These are phyloP conservation scores for Colletotrichum coccodes DNA, from an alignment of 2,329 filamentous ascomycete genomes.

Conservation along the genomic window DNA sequence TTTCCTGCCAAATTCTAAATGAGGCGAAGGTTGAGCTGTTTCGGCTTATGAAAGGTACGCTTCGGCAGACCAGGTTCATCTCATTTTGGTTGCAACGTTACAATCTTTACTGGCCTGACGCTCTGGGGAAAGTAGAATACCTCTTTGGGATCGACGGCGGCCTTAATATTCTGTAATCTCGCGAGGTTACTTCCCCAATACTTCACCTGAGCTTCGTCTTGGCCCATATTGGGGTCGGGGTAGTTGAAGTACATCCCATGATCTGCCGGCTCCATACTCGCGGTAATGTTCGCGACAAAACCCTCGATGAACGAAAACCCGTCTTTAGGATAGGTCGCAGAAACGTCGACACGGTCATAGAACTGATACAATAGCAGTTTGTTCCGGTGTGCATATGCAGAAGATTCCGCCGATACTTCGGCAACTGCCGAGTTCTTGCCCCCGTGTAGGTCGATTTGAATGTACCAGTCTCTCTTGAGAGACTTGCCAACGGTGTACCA, in stretches of 20 bases:
- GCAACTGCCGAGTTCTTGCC: conserved; percentile 49
- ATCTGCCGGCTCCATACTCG: conserved; percentile 36
- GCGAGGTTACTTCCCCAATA: conserved; percentile 50
- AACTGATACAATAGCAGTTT: conserved; percentile 63
- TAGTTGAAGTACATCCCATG: conserved; percentile 57
- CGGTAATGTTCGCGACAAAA: conserved; percentile 47
- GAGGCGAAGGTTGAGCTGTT: background rate
- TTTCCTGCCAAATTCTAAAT: too few relatives aligned
- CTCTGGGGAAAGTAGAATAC: conserved; percentile 54
- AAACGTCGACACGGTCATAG: conserved; percentile 45
- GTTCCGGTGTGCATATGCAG: conserved; percentile 51
- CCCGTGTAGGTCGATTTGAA: conserved; percentile 47
- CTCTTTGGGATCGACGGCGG: conserved; percentile 46
- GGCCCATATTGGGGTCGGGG: conserved; percentile 47
- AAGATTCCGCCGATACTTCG: conserved; percentile 34
- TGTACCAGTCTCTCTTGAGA: conserved; percentile 43
- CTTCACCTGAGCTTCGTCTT: conserved; percentile 42
- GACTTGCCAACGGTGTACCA: conserved; percentile 38
- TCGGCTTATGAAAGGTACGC: too few relatives aligned
- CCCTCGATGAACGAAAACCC: conserved; percentile 46
- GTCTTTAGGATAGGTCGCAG: conserved; percentile 43
- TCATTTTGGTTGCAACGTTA: background rate
- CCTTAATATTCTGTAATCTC: conserved; percentile 47
- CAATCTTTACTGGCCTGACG: conserved; percentile 22
- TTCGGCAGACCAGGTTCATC: too few relatives aligned